These are phyloP conservation scores for Thalassia testudinum DNA, from an alignment of 116 monocot species.

Conservation along the genomic window DNA sequence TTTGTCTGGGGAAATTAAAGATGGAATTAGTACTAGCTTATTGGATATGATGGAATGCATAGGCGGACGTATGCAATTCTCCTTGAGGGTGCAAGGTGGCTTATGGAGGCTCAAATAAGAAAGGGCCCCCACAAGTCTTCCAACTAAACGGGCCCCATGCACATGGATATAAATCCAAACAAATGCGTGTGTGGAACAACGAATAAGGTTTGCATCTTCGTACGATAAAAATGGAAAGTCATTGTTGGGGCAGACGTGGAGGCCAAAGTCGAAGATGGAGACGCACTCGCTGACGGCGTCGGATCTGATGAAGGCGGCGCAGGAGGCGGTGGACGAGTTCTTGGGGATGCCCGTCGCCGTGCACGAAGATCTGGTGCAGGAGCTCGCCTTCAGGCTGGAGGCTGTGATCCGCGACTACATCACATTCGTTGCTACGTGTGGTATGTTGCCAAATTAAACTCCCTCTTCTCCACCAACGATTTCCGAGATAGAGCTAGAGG, in stretches of 20 bases:
- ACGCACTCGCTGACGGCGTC: conserved; percentile 47
- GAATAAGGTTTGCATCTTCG: neutral
- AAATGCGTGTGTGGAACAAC: neutral
- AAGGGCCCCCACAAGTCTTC: too few species aligned
- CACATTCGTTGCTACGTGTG: conserved; percentile 58
- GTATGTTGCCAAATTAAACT: conserved; percentile 14
- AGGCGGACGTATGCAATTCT: too few species aligned
- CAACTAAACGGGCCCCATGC: too few species aligned
- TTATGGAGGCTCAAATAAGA: too few species aligned
- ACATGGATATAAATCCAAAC: too few species aligned
- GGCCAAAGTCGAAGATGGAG: conserved; percentile 54
- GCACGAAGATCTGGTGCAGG: conserved; percentile 48
- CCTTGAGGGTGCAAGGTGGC: too few species aligned
- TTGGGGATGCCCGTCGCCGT: conserved; percentile 45
- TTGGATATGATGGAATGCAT: too few species aligned
- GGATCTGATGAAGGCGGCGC: conserved; percentile 69
- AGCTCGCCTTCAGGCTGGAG: conserved; percentile 54
- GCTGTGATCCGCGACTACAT: conserved; percentile 55
- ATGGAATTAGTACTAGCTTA: too few species aligned
- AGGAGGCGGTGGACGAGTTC: conserved; percentile 68
- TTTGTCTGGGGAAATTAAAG: too few species aligned
- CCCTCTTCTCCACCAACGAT: too few species aligned
- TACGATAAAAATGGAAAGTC: neutral
- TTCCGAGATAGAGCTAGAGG: too few species aligned
- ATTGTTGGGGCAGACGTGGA: conserved; percentile 37